Conservation (phyloP, 2,329 filamentous ascomycete genomes). For the Teratosphaeria viscida region DNA sequence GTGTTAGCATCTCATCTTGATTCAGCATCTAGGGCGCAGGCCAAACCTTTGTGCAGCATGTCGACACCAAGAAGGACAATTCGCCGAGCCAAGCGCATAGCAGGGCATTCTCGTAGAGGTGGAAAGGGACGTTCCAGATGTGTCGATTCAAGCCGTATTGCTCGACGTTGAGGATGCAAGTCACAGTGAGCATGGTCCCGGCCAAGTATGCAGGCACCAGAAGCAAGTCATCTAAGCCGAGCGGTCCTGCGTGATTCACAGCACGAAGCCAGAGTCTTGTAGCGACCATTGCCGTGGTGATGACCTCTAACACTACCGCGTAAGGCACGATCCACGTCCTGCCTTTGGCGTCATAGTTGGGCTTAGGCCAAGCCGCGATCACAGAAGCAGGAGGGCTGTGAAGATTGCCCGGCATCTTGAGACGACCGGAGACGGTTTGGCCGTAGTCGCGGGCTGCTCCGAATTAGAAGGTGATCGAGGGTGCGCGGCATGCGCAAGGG, state of each 20-base stretch:
- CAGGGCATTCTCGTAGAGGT: not conserved
- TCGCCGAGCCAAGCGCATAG: conserved; percentile 11
- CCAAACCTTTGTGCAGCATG: conserved; percentile 5
- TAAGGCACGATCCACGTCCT: conserved; percentile 13
- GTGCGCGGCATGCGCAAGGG: not conserved
- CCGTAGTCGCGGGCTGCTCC: not conserved
- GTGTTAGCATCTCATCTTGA: not conserved
- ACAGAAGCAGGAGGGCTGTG: conserved; percentile 7
- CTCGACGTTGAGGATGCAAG: conserved; percentile 7
- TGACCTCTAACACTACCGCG: conserved; percentile 8
- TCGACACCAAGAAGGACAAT: conserved; percentile 11
- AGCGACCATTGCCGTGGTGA: conserved; percentile 10
- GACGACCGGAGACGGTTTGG: not conserved
- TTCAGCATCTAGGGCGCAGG: not conserved
- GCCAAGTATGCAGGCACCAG: conserved; percentile 9
- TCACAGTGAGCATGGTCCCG: conserved; percentile 9
- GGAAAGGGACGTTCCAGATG: conserved; percentile 12
- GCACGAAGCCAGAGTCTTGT: conserved; percentile 12
- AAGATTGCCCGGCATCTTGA: conserved; percentile 17
- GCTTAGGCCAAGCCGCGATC: conserved; percentile 13
- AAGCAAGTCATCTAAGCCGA: conserved; percentile 17
- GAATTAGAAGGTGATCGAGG: not conserved
- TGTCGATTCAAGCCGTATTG: conserved; percentile 10
- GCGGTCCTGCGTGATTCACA: conserved; percentile 12
- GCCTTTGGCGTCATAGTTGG: conserved; percentile 16